phyloP scores from a whole-genome alignment of 2,329 filamentous ascomycete genomes.

The Aureobasidium sp. region DNA sequence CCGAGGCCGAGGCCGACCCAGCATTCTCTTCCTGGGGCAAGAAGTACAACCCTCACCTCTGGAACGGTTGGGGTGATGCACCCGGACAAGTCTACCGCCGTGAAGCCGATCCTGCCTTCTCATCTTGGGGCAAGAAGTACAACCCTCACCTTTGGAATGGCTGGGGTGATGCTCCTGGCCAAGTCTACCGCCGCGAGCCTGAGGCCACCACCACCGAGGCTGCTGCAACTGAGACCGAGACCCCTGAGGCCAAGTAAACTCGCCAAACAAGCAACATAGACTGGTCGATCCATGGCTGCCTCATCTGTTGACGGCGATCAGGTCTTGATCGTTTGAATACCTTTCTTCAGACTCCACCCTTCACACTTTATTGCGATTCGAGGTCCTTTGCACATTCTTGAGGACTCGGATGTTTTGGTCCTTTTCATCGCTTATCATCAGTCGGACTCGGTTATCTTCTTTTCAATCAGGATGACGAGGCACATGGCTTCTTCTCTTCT shows the following conservation, averaged over 20 bases:
- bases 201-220: conserved; percentile 6
- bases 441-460: not conserved
- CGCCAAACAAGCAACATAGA: not conserved
- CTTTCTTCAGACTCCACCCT: not conserved
- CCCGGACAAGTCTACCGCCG: conserved; percentile 20
- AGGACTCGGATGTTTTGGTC: not conserved
- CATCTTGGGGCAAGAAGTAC: not conserved
- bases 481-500: not conserved
- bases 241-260: not conserved
- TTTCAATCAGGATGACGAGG: not conserved
- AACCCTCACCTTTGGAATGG: conserved; percentile 1
- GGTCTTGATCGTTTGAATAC: not conserved
- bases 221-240: not conserved
- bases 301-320: not conserved
- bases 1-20: conserved; percentile 9
- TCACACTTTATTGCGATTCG: not conserved
- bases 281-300: not conserved
- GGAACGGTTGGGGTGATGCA: conserved; percentile 13
- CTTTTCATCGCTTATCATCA: no score
- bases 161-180: conserved; percentile 15
- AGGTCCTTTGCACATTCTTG: not conserved
- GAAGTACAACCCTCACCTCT: conserved; percentile 2
- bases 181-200: conserved; percentile 18
- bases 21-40: not conserved
- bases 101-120: conserved; percentile 11